phyloP scores from a whole-genome alignment of 139 green algal species.

The Nannochloris sp. region DNA sequence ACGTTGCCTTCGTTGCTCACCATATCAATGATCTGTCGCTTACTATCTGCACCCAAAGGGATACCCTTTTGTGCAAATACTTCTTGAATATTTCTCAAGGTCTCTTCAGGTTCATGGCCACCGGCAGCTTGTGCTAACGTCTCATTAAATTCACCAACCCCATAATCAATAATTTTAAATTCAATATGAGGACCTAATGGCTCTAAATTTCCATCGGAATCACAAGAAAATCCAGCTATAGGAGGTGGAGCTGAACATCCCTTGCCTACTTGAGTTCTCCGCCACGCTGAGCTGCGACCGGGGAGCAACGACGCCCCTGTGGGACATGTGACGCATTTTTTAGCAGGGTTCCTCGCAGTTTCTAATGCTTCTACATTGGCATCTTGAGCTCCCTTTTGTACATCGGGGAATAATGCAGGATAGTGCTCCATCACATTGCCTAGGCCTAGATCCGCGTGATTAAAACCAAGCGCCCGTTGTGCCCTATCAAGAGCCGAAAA shows the following conservation, averaged over 20 bases:
- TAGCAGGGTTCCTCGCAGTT: neutral
- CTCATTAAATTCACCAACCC: slow-evolving; percentile 12
- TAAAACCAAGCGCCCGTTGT: slow-evolving; percentile 31
- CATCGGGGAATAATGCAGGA: slow-evolving; percentile 1
- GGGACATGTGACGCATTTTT: neutral
- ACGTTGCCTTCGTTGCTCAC: neutral
- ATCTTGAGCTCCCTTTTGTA: neutral
- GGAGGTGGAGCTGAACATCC: neutral
- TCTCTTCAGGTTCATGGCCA: neutral
- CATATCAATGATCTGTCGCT: neutral
- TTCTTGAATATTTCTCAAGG: slow-evolving; percentile 11
- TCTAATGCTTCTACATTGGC: neutral
- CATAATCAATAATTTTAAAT: slow-evolving; percentile 39
- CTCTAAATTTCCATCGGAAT: slow-evolving; percentile 11
- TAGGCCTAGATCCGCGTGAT: slow-evolving; percentile 34
- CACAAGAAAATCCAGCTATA: slow-evolving; percentile 2
- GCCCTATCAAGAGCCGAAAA: slow-evolving; percentile 23
- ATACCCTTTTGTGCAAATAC: slow-evolving; percentile 10
- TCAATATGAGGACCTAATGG: slow-evolving; percentile 22
- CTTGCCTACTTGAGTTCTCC: neutral
- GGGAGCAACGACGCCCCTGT: neutral
- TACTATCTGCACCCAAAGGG: neutral
- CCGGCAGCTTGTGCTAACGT: slow-evolving; percentile 8
- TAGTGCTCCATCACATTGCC: slow-evolving; percentile 39
- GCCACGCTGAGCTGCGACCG: neutral